Evolutionary conservation across 2,329 filamentous ascomycete species (phyloP).

Genomic region (Tolypocladium tundrense): DNA sequence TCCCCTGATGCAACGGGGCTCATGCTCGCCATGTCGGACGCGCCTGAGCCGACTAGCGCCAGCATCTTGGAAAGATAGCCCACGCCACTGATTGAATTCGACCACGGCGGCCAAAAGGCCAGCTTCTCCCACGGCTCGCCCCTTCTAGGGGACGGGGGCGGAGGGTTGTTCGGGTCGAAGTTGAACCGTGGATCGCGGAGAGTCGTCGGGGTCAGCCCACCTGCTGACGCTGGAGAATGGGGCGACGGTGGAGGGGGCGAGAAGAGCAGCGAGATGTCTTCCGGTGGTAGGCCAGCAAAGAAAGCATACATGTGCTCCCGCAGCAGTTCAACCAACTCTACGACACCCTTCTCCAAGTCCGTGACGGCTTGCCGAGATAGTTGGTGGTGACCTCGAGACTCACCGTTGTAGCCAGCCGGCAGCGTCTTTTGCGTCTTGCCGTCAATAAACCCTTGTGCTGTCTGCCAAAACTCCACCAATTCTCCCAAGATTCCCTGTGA

Average conservation of each 20-base stretch:
- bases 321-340: constrained; percentile 76
- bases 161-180: constrained; percentile 67
- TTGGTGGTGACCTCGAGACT: constrained; percentile 71
- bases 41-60: constrained; percentile 72
- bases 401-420: constrained; percentile 70
- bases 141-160: constrained; percentile 63
- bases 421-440: constrained; percentile 73
- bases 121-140: constrained; percentile 88
- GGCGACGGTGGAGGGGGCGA: constrained; percentile 69
- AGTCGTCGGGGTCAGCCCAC: constrained; percentile 40
- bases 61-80: constrained; percentile 81
- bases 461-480: constrained; percentile 89
- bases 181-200: constrained; percentile 65
- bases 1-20: constrained; percentile 49
- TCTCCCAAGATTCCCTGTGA: constrained; percentile 76
- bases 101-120: constrained; percentile 91
- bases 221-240: constrained; percentile 32
- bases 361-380: constrained; percentile 60
- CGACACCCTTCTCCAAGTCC: constrained; percentile 65
- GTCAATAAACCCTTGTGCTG: constrained; percentile 78
- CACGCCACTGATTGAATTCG: constrained; percentile 85
- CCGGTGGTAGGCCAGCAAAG: constrained; percentile 78
- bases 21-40: constrained; percentile 74
- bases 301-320: constrained; percentile 71
- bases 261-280: constrained; percentile 81